Evolutionary conservation across 306 rosid species (phyloP), one percentile per base, ranked within the genome.

Genomic region (Cicer chorassanicum): DNA sequence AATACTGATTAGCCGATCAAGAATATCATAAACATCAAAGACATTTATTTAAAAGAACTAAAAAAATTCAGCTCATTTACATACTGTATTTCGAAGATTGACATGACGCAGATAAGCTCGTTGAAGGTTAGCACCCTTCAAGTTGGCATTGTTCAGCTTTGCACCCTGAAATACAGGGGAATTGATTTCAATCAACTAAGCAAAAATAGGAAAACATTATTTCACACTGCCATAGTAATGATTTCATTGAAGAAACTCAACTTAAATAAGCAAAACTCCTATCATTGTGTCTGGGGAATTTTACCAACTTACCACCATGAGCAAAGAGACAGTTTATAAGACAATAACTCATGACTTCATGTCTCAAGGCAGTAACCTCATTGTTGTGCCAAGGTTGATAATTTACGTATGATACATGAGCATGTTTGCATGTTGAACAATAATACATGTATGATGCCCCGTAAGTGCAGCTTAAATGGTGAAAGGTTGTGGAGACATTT

Each of bases 61-160:
- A n/a, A 8, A 70, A 65, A 41, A 29, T 10, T 21, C 9, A 67
- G 68, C 43, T 14, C 15, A 51, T 56, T 73, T 70, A 84, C 90
- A 78, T 88, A 91, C 97, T 1, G 97, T 86, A 57, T 91, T 88
- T 70, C 84, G 86, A 69, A 93, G 93, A 77, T 93, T 84, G 53
- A 93, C 91, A 65, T 83, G 88, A 13, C 98, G 88, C 49, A 93
- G 82, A 84, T 89, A 93, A 21, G 98, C 98, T 70, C 98, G 87
- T 73, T 91, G 98, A 73, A 93, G 96, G 74, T 93, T 93, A 44
- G 98, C 98, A 79, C 81, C 82, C 88, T 44, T 91, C 84, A 93
- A 78, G 80, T 93, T 91, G 72, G 96, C 91, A 15, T 91, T 86
- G 45, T 67, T 81, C 88, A 93, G 83, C 73, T 89, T 93, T 57